These are phyloP conservation scores for Pistacia integerrima DNA, from an alignment of 345 rosid genomes.

Conservation along the genomic window DNA sequence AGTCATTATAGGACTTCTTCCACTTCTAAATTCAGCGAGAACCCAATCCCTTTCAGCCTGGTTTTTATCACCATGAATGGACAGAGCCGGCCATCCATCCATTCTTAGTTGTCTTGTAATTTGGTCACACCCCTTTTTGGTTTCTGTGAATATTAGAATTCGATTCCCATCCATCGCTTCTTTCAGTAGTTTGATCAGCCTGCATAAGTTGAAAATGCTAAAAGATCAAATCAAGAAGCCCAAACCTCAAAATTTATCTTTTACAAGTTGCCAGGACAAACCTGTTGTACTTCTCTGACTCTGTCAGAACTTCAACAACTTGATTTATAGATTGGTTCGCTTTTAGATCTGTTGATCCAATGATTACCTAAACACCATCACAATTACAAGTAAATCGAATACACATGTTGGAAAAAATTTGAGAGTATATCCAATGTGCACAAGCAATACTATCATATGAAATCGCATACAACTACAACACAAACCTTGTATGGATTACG, in stretches of 20 bases:
- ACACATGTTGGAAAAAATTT: constrained; percentile 1
- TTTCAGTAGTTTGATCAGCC: constrained; percentile 73
- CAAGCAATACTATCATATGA: constrained; percentile 6
- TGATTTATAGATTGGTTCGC: constrained; percentile 94
- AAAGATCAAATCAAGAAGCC: neutral
- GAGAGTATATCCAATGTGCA: neutral
- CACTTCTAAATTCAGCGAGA: constrained; percentile 89
- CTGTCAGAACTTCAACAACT: constrained; percentile 79
- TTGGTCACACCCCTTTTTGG: constrained; percentile 95
- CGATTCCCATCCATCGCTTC: constrained; percentile 87
- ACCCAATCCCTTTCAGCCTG: constrained; percentile 97
- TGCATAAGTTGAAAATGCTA: constrained; percentile 32
- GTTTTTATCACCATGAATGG: constrained; percentile 98
- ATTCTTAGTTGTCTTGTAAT: constrained; percentile 93
- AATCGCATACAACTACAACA: neutral
- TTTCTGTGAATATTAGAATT: constrained; percentile 84
- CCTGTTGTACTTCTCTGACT: constrained; percentile 87
- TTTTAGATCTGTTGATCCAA: constrained; percentile 83
- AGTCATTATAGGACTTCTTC: constrained; percentile 92
- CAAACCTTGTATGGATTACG: constrained; percentile 84
- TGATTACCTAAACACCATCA: constrained; percentile 56
- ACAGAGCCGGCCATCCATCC: constrained; percentile 99
- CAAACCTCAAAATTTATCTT: constrained; percentile 6
- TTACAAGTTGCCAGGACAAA: constrained; percentile 37
- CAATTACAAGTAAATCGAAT: constrained; percentile 17